phyloP scores from a whole-genome alignment of 768 basidiomycete species.

The Hortiboletus campestris region DNA sequence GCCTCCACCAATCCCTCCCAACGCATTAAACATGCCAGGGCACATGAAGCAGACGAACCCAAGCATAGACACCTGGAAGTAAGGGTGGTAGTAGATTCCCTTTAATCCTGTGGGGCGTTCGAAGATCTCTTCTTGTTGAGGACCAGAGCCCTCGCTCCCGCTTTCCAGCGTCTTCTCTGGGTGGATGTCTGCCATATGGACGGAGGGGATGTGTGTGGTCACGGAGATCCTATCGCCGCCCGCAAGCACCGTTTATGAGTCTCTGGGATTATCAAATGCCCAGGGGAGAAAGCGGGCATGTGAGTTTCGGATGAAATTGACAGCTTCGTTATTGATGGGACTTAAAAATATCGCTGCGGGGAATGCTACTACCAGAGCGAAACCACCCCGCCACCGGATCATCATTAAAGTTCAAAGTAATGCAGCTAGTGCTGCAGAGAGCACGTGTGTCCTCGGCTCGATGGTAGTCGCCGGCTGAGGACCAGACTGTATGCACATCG shows the following conservation, averaged over 20 bases:
- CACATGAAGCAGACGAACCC: slow-evolving; percentile 66
- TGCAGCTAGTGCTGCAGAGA: neutral
- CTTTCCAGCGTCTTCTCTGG: slow-evolving; percentile 23
- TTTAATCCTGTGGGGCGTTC: slow-evolving; percentile 50
- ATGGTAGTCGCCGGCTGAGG: neutral
- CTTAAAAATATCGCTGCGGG: neutral
- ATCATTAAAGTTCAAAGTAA: neutral
- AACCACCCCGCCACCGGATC: neutral
- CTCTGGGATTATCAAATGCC: neutral
- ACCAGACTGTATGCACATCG: too few species aligned
- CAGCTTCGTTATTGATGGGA: neutral
- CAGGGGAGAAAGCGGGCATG: neutral
- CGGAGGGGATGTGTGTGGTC: neutral
- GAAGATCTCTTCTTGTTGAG: slow-evolving; percentile 33
- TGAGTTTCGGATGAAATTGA: slow-evolving; percentile 16
- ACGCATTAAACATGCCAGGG: slow-evolving; percentile 73
- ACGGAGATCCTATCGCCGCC: neutral
- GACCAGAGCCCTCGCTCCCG: slow-evolving; percentile 30
- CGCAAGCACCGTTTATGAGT: slow-evolving; percentile 15
- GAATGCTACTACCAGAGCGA: neutral
- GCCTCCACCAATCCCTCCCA: slow-evolving; percentile 77
- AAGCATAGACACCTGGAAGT: slow-evolving; percentile 48
- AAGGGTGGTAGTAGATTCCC: slow-evolving; percentile 57
- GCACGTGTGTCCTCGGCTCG: too few species aligned
- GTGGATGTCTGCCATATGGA: slow-evolving; percentile 15